Evolutionary conservation across 257 asterid genomes (phyloP), one percentile per base, ranked within the genome.

Genomic region (Craterostigma plantagineum): DNA sequence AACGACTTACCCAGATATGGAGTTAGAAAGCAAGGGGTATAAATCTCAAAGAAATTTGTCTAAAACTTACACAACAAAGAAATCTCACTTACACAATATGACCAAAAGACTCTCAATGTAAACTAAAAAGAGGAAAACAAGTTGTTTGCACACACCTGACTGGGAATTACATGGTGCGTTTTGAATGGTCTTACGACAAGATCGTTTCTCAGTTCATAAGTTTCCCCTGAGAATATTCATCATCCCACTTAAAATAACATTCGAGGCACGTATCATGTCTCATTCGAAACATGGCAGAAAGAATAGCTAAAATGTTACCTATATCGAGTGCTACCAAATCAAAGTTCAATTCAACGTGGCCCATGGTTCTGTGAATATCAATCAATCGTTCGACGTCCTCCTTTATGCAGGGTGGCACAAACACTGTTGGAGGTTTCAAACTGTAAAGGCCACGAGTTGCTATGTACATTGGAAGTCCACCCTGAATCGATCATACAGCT

Each of bases 381-480:
- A 87, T 65, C 54, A 87, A 58, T 57, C 57, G 65, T 52, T 79
- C 91, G 12, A 87, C 95, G 51, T 82, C 95, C 55, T 68, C 86
- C 67, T 68, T 76, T 57, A 87, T 74, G 66, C 79, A 63, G 7
- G 92, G 91, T 40, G 93, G 93, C 60, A 87, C 92, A 62, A 87
- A 75, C 5, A 82, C 71, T 0, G 92, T 87, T 6, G 98, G 98
- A 50, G 95, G 95, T 40, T 77, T 82, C 53, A 87, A 74, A 65
- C 61, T 80, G 69, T 82, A 79, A 37, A 87, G 76, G 51, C 77
- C 86, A 44, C 98, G 95, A 37, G 93, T 82, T 17, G 92, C 98
- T 35, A 83, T 64, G 52, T 87, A 87, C 95, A 82, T 82, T 0
- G 98, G 98, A 48, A 87, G 86, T 58, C 98, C 98, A 58, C 98